phyloP scores from a whole-genome alignment of 2,329 filamentous ascomycete genomes.

The Trichophaea hybrida region DNA sequence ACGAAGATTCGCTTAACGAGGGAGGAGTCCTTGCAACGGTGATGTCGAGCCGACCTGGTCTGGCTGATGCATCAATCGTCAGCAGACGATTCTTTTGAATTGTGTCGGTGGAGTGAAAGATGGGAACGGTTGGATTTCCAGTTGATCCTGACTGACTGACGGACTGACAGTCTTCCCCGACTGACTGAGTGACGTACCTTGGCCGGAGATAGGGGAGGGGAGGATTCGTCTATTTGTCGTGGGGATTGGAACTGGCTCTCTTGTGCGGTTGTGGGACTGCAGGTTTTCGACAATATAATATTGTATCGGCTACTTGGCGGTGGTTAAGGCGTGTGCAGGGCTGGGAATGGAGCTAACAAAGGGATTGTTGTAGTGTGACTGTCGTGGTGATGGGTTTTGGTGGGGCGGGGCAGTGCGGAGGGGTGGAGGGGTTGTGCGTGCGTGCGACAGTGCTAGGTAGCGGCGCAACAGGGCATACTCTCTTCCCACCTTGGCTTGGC shows the following conservation, averaged over 20 bases:
- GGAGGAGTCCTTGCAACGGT: no score
- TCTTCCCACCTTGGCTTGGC: neutral
- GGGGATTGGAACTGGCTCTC: neutral
- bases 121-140: neutral
- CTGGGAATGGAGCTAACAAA: neutral
- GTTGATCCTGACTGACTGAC: neutral
- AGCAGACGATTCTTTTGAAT: neutral
- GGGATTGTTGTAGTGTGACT: neutral
- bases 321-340: neutral
- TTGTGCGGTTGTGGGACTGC: neutral
- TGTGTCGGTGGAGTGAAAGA: neutral
- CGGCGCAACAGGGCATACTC: neutral
- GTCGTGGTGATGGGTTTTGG: neutral
- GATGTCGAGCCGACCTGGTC: neutral
- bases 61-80: neutral
- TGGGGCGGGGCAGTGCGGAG: neutral
- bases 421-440: neutral
- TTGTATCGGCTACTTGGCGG: neutral
- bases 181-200: no score
- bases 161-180: no score
- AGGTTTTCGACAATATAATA: neutral
- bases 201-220: neutral
- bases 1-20: conserved; percentile 4
- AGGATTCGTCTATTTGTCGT: neutral
- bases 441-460: neutral